Base-by-base conservation (phyloP, 2,329 filamentous ascomycete genomes). In the Stachybotrys chartarum region DNA sequence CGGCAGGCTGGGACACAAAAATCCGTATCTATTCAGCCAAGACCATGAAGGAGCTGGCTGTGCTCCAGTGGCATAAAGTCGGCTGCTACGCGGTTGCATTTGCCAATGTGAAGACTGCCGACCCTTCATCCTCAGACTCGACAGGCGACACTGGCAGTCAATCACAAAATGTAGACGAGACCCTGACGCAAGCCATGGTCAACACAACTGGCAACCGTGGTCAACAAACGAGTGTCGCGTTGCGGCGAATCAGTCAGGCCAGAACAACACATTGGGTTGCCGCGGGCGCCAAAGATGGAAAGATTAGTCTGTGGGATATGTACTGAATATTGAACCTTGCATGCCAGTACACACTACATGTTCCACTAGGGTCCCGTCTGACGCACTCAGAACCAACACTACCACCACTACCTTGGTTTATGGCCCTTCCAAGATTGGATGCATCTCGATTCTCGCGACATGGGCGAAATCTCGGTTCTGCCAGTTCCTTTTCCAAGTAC, bases 221-320 rank as follows among this genome's bases (percentile, higher is more conserved):
- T 3, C 32, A 10, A 5, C 30, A 56, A 1, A 54, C 60, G 49
- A 70, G 61, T 10, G 83, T 91, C 52, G 87, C 83, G 57, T 80
- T 85, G 42, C 81, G 83, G 60, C 78, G 90, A 55, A 75, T 84
- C 24, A 75, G 75, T 42, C 85, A 84, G 62, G 86, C 87, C 11
- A 85, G 82, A 64, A 77, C 76, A 52, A 87, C 87, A 30, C 93
- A 97, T 70, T 97, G 93, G 92, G 70, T 97, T 53, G 94, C 88
- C 17, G 90, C 85, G 1, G 94, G 94, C 1, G 88, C 90, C 55
- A 99, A 97, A 70, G 94, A 97, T 74, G 94, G 93, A 17, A 96
- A 95, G 69, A 84, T 97, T 59, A 96, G 91, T 67, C 75, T 99
- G 62, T 99, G 94, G 94, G 90, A 97, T 74, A 85, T 97, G 56